A percentile compares a stretch with the other conserved stretches of the same genome.
These are phyloP conservation scores for Kregervanrija delftensis DNA, from an alignment of 805 yeast species.

Conservation along the genomic window DNA sequence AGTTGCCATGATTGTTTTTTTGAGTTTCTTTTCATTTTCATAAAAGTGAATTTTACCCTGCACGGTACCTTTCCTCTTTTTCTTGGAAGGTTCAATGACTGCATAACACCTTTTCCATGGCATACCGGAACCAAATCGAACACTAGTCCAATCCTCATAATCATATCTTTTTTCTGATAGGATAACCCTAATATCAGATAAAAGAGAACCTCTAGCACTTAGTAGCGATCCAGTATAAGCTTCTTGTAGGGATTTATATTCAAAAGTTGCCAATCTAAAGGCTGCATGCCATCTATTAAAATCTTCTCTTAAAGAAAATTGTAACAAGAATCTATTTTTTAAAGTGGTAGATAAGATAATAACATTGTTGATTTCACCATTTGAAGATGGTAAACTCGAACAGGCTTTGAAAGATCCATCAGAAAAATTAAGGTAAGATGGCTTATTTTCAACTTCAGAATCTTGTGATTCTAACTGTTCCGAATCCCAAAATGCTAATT, in stretches of 20 bases:
- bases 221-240: conserved; percentile 94
- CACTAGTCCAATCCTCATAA: conserved; percentile 93
- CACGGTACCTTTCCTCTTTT: conserved; percentile 38
- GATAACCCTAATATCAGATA: conserved; percentile 81
- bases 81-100: conserved; percentile 66
- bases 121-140: conserved; percentile 94
- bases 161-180: conserved; percentile 78
- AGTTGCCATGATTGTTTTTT: conserved; percentile 76
- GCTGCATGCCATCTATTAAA: conserved; percentile 78
- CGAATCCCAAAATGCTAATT: conserved; percentile 89
- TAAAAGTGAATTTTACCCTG: conserved; percentile 73
- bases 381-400: conserved; percentile 52
- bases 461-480: conserved; percentile 43
- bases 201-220: conserved; percentile 81
- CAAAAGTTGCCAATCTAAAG: conserved; percentile 72
- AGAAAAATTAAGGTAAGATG: conserved; percentile 83
- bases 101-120: conserved; percentile 96
- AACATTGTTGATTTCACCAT: conserved; percentile 67
- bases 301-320: conserved; percentile 59
- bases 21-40: conserved; percentile 69
- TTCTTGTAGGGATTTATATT: conserved; percentile 78
- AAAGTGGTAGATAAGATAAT: conserved; percentile 88
- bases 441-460: conserved; percentile 31
- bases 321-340: conserved; percentile 80
- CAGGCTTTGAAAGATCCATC: conserved; percentile 82